Percentiles rank a stretch among this genome's conserved stretches.
Conservation (phyloP, 2,329 filamentous ascomycete species). For the Ophiosphaerella korrae region DNA sequence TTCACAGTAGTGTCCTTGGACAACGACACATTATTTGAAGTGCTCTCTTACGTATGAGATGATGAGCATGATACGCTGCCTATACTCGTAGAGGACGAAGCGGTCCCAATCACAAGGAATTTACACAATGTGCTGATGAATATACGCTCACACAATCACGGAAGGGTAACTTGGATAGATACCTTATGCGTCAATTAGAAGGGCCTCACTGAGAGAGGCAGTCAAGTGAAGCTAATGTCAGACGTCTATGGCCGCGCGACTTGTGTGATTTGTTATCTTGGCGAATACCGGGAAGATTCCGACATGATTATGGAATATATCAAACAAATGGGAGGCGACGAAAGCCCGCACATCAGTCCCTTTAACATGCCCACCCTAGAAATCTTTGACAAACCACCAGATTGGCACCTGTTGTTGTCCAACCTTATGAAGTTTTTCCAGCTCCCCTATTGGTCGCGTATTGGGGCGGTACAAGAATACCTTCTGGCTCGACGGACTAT, state of each 20-base stretch:
- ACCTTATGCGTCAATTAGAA: neutral
- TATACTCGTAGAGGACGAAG: conserved; percentile 1
- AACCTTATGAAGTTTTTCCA: neutral
- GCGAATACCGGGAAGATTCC: neutral
- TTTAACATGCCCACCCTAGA: neutral
- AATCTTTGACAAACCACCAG: neutral
- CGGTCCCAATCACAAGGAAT: neutral
- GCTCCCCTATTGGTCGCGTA: neutral
- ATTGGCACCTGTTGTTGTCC: neutral
- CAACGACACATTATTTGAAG: conserved; percentile 3
- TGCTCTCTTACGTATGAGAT: conserved; percentile 8
- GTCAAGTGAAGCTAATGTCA: neutral
- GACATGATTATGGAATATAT: neutral
- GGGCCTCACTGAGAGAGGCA: neutral
- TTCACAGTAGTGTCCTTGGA: conserved; percentile 1
- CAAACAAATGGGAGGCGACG: neutral
- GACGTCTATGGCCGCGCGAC: neutral
- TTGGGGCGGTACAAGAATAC: neutral
- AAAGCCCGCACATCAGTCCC: neutral
- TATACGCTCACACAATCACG: neutral
- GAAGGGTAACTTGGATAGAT: neutral
- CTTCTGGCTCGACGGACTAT: neutral
- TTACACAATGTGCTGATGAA: neutral
- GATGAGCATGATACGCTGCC: neutral
- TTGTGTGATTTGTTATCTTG: neutral